A percentile compares a stretch with the other conserved stretches of the same genome.
Conservation (phyloP, 176 grass and related monocot genomes). For the Cymbopogon citratus region DNA sequence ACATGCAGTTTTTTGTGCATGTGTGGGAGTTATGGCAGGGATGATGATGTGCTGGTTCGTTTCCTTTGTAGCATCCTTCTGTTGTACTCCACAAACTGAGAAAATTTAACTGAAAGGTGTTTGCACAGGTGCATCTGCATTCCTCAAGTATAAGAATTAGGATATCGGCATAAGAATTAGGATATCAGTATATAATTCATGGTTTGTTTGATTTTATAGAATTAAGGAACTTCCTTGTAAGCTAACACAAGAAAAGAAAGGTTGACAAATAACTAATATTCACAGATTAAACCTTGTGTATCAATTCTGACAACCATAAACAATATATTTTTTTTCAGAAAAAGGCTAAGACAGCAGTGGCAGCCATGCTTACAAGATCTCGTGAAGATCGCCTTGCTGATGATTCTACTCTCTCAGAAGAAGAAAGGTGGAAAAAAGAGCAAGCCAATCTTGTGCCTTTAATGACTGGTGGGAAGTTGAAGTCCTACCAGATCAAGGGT, state of each 20-base stretch:
- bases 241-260: not conserved
- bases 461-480: constrained; percentile 86
- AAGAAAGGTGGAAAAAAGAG: constrained; percentile 61
- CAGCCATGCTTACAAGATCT: constrained; percentile 81
- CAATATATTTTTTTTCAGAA: constrained; percentile 43
- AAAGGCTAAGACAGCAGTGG: constrained; percentile 87
- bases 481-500: constrained; percentile 95
- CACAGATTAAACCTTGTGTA: not conserved
- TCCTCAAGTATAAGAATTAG: not conserved
- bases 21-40: not conserved
- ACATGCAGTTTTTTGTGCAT: not conserved
- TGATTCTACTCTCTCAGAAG: constrained; percentile 62
- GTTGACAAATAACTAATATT: not conserved
- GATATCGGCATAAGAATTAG: not conserved
- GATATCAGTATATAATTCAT: not conserved
- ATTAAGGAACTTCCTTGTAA: not conserved
- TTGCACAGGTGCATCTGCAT: not conserved
- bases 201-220: not conserved
- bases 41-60: not conserved
- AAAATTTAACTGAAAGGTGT: not conserved
- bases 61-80: not conserved
- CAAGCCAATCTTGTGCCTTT: constrained; percentile 80
- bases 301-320: not conserved
- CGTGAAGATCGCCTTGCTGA: constrained; percentile 44
- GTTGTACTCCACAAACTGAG: not conserved